phyloP scores from a whole-genome alignment of 2,329 filamentous ascomycete genomes.

The Madurella fahalii region DNA sequence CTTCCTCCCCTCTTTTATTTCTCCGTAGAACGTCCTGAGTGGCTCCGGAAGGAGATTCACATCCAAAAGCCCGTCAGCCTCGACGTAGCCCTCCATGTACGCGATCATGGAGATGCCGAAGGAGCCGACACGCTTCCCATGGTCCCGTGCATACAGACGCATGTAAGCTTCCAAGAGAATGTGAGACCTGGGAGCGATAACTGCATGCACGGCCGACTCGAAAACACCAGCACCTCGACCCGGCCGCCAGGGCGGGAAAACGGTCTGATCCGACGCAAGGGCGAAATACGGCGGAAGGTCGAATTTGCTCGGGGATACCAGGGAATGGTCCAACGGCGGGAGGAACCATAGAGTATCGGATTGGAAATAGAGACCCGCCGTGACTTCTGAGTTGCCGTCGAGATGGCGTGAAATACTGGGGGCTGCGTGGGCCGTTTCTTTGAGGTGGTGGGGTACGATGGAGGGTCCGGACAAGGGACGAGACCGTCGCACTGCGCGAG shows the following conservation, averaged over 20 bases:
- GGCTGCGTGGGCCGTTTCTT: conserved; percentile 19
- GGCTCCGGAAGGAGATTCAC: conserved; percentile 21
- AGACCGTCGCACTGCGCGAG: conserved; percentile 12
- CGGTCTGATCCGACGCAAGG: conserved; percentile 23
- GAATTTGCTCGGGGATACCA: conserved; percentile 5
- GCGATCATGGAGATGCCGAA: conserved; percentile 25
- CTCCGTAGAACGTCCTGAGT: conserved; percentile 17
- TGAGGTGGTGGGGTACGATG: conserved; percentile 15
- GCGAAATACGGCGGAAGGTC: conserved; percentile 18
- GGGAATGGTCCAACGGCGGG: conserved; percentile 18
- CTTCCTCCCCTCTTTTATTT: conserved; percentile 16
- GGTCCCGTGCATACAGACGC: conserved; percentile 25
- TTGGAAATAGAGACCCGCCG: conserved; percentile 24
- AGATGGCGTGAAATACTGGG: conserved; percentile 19
- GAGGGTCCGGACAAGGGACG: conserved; percentile 14
- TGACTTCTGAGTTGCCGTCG: conserved; percentile 17
- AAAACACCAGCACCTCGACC: conserved; percentile 22
- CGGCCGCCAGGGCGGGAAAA: conserved; percentile 25
- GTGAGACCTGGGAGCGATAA: conserved; percentile 24
- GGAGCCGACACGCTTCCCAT: conserved; percentile 16
- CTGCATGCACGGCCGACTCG: conserved; percentile 5
- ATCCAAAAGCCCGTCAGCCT: conserved; percentile 26
- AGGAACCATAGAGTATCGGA: conserved; percentile 28
- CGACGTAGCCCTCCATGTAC: conserved; percentile 27
- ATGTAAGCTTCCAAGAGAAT: conserved; percentile 27